A percentile compares a stretch with the other conserved stretches of the same genome.
These are phyloP conservation scores for Cotoneaster glaucophyllus DNA, from an alignment of 306 rosid genomes.

Conservation along the genomic window DNA sequence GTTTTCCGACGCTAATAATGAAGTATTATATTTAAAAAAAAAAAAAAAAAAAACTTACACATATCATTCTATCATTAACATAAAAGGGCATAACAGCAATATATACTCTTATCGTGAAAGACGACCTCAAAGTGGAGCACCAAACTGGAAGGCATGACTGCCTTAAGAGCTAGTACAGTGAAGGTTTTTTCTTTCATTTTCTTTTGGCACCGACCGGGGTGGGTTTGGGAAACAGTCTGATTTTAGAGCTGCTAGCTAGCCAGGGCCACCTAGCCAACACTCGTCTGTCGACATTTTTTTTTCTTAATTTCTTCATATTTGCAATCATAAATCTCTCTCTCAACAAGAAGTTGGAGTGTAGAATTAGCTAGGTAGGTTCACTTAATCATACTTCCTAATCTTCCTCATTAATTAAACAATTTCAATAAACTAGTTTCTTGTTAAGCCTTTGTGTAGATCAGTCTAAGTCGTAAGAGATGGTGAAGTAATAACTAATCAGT, in stretches of 20 bases:
- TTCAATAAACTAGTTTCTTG: neutral
- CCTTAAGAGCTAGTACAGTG: too few species aligned
- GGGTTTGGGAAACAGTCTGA: neutral
- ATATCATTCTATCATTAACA: too few species aligned
- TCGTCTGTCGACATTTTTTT: neutral
- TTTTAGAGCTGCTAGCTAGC: neutral
- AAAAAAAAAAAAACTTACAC: neutral
- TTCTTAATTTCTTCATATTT: too few species aligned
- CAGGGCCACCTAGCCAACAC: neutral
- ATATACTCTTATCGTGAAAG: too few species aligned
- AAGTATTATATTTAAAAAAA: too few species aligned
- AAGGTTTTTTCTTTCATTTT: too few species aligned
- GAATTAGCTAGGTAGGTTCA: neutral
- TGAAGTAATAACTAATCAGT: neutral
- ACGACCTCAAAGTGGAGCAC: too few species aligned
- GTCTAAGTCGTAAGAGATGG: neutral
- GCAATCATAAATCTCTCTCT: neutral
- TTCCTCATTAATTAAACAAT: neutral
- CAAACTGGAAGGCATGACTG: too few species aligned
- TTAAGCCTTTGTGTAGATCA: too few species aligned
- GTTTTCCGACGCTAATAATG: too few species aligned
- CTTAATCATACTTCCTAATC: neutral
- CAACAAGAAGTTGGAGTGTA: neutral
- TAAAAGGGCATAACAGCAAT: too few species aligned
- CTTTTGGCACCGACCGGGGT: neutral